Base-by-base conservation (phyloP, 331 rosid genomes). In the Cucumis variabilis region DNA sequence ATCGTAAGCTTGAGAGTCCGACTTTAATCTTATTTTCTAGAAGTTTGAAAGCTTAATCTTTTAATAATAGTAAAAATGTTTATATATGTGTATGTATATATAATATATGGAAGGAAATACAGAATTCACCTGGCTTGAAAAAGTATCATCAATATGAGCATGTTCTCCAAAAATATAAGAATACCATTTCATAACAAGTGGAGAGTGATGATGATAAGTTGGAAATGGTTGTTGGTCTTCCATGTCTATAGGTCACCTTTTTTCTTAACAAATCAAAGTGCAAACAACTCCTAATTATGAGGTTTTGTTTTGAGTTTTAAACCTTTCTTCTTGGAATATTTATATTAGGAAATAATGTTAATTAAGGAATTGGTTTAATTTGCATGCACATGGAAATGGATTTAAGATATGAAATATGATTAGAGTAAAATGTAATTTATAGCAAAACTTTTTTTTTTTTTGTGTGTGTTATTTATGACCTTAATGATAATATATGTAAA, bases 141-240 rank as follows among this genome's bases (percentile, higher is more conserved):
- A 1, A 23, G 6, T 44, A 21, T 74, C 28, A 28, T 7, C 23
- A 70, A 8, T 3, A 14, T 3, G 4, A 13, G 75, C 20, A 25
- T 69, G 11, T 41, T 74, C 44, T 37, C 44, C 58, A 20, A 74
- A 72, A 10, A 33, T 33, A 20, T 37, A 3, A 37, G 15, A 72
- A 37, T 30, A 33, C 51, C 6, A 72, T 1, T 20, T 5, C 24
- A 37, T 72, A 16, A 37, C 78, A 2, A 9, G 15, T 30, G 50
- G 25, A 15, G 9, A 15, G 37, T 68, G 37, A 11, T 25, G 77
- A 27, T 71, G 12, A 33, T 3, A 13, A 69, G 7, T 11, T 68
- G 73, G 74, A 69, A 66, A 66, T 66, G 71, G 71, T 10, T 24
- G 19, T 66, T 69, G 48, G 78, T 74, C 81, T 74, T 58, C 81